Evolutionary conservation across 2,329 filamentous ascomycete species (phyloP), one percentile per base, ranked within the genome.

Genomic region (Mollisiaceae sp.): DNA sequence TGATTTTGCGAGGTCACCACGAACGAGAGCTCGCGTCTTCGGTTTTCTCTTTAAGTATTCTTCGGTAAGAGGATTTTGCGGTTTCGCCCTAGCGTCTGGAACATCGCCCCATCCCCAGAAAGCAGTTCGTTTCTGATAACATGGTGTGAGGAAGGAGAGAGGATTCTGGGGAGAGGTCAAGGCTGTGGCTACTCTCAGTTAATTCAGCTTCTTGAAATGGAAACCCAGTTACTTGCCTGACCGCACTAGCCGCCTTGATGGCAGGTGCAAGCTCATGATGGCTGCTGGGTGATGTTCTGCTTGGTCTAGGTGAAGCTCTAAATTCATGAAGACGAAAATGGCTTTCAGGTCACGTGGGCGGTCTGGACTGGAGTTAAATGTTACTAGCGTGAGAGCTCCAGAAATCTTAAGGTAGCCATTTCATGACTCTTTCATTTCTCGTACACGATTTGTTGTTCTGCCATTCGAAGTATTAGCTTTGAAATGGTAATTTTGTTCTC

Each of bases 261-360:
- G 87, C 75, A 88, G 79, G 77, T 85, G 84, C 73, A 90, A 78
- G 79, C 83, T 91, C 90, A 92, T 93, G 57, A 61, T 71, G 66
- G 61, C 32, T 59, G 62, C 64, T 62, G 69, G 69, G 62, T 68
- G 58, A 50, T 64, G 55, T 59, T 55, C 36, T 41, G 36, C 32
- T n/a, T 36, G 32, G 14, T 47, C 15, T 15, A 6, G 24, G n/a
- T 55, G 50, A 39, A 22, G 38, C 36, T 18, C 32, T 24, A 54
- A 60, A 41, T 36, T 22, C 45, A 36, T 57, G 32, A 54, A 41
- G 41, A 35, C 39, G 18, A 36, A 18, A 65, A 52, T 43, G 32
- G 38, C 41, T 57, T 24, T 24, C 60, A 61, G 18, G 35, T 62
- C 43, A 38, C 24, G 20, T 27, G 38, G 35, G 47, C 39, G 47